Evolutionary conservation across 306 rosid species (phyloP).

Genomic region (Prunus campanulata): DNA sequence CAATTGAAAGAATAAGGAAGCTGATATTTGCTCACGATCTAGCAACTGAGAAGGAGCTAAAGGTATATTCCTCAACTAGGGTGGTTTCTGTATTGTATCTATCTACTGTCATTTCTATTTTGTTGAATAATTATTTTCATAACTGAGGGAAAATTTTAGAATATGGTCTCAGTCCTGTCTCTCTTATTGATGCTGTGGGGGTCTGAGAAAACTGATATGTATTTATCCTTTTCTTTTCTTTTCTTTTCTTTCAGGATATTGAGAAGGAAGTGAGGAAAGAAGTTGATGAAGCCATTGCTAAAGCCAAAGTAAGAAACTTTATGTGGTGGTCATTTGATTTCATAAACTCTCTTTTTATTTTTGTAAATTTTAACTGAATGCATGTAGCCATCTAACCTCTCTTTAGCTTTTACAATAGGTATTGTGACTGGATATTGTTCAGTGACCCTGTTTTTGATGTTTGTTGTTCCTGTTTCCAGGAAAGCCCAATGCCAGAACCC

Average conservation of each 20-base stretch:
- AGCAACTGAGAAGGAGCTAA: slow-evolving; percentile 85
- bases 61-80: slow-evolving; percentile 41
- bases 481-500: slow-evolving; percentile 75
- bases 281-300: slow-evolving; percentile 91
- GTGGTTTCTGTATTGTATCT: background rate
- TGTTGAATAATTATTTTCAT: background rate
- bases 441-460: slow-evolving; percentile 9
- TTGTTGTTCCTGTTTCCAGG: slow-evolving; percentile 49
- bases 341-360: background rate
- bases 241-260: slow-evolving; percentile 48
- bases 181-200: background rate
- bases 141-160: background rate
- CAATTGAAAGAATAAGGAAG: slow-evolving; percentile 87
- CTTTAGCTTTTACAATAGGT: background rate
- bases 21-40: slow-evolving; percentile 66
- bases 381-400: background rate
- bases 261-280: slow-evolving; percentile 79
- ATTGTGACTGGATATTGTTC: background rate
- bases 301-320: slow-evolving; percentile 71
- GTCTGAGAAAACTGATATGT: slow-evolving; percentile 8
- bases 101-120: background rate
- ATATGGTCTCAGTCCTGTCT: background rate
- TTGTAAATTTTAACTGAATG: no score
- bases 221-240: background rate
- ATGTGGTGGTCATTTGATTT: background rate